These are phyloP conservation scores for Grosmannia huntii DNA, from an alignment of 2,329 filamentous ascomycete species.

Conservation along the genomic window DNA sequence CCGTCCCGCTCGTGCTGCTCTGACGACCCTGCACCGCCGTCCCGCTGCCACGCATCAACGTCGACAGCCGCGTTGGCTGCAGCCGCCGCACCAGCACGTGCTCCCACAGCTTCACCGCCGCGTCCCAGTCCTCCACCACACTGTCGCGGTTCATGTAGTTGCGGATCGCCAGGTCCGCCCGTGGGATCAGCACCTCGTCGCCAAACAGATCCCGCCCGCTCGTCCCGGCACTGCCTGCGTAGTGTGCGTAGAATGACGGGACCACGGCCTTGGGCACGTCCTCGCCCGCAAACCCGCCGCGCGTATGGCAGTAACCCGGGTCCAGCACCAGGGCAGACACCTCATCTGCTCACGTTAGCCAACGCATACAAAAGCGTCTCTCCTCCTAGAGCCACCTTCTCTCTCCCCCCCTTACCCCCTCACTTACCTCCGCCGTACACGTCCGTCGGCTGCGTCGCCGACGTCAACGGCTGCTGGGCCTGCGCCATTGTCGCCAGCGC, in stretches of 20 bases:
- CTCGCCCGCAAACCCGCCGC: conserved; percentile 94
- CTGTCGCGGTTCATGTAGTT: conserved; percentile 88
- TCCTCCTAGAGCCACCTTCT: no score
- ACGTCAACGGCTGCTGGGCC: conserved; percentile 41
- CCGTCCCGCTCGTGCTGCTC: conserved; percentile 20
- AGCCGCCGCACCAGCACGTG: conserved; percentile 80
- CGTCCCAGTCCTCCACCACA: conserved; percentile 93
- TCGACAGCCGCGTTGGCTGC: conserved; percentile 49
- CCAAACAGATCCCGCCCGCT: conserved; percentile 58
- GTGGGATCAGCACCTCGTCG: conserved; percentile 77
- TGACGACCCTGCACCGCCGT: conserved; percentile 24
- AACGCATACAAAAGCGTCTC: no score
- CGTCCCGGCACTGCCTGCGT: conserved; percentile 27
- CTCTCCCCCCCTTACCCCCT: not conserved
- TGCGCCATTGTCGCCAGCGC: conserved; percentile 21
- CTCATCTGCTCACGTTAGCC: conserved; percentile 53
- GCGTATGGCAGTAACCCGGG: conserved; percentile 79
- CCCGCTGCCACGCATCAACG: not conserved
- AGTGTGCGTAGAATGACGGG: conserved; percentile 73
- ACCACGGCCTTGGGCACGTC: conserved; percentile 90
- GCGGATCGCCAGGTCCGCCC: conserved; percentile 64
- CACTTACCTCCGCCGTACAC: conserved; percentile 50
- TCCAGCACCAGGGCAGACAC: conserved; percentile 95
- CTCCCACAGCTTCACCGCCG: conserved; percentile 81
- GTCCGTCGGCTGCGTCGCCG: conserved; percentile 46